phyloP scores from a whole-genome alignment of 768 basidiomycete genomes.

The Lentinula sp. region DNA sequence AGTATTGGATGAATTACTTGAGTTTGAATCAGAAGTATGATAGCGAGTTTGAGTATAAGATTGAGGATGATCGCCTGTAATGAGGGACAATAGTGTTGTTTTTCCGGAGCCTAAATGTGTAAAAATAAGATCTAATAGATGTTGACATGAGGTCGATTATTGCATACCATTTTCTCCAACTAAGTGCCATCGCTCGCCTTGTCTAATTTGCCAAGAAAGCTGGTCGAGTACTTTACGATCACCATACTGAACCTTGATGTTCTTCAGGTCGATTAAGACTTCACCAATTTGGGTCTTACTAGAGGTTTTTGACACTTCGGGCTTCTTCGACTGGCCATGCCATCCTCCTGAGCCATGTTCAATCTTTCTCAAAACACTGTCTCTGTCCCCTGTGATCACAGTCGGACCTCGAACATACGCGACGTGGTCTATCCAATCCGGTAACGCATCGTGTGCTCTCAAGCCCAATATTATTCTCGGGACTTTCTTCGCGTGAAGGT shows the following conservation, averaged over 20 bases:
- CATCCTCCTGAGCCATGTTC: not conserved
- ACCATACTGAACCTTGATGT: constrained; percentile 69
- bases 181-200: constrained; percentile 87
- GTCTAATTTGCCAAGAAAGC: constrained; percentile 76
- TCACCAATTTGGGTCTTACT: constrained; percentile 16
- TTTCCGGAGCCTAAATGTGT: constrained; percentile 75
- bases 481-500: constrained; percentile 35
- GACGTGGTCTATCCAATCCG: constrained; percentile 68
- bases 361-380: constrained; percentile 31
- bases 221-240: constrained; percentile 62
- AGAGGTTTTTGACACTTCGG: not conserved
- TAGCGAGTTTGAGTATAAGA: constrained; percentile 66
- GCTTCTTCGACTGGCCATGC: not conserved
- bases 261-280: constrained; percentile 53
- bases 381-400: constrained; percentile 46
- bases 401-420: constrained; percentile 43
- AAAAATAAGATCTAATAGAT: not conserved
- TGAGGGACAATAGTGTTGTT: constrained; percentile 83
- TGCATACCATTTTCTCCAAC: constrained; percentile 77
- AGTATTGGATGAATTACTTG: constrained; percentile 47
- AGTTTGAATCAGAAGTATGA: constrained; percentile 31
- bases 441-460: constrained; percentile 65
- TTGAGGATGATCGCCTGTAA: constrained; percentile 94
- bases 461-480: constrained; percentile 66
- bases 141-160: not conserved